A percentile compares a stretch with the other conserved stretches of the same genome.
Evolutionary conservation across 495 filamentous ascomycete genomes (phyloP).

Genomic region (Podospora fimiseda): DNA sequence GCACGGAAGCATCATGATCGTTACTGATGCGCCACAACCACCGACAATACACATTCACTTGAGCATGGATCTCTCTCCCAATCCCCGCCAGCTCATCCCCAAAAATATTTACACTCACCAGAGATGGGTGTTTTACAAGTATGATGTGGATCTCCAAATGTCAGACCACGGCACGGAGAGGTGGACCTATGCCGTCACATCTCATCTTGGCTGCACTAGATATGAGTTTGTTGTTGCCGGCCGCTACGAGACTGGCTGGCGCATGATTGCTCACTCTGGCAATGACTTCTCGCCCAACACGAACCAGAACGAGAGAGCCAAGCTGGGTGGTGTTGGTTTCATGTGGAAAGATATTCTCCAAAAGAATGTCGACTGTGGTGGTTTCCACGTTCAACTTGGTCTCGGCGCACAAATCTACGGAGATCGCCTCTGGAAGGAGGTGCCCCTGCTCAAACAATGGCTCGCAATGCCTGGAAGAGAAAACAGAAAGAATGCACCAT

Average conservation of each 20-base stretch:
- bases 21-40: constrained; percentile 87
- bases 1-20: constrained; percentile 68
- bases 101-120: constrained; percentile 83
- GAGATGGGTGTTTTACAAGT: constrained; percentile 91
- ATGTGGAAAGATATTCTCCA: constrained; percentile 99
- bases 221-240: constrained; percentile 98
- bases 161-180: constrained; percentile 71
- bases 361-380: constrained; percentile 92
- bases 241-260: constrained; percentile 83
- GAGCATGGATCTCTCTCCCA: constrained; percentile 83
- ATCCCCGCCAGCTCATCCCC: constrained; percentile 82
- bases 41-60: constrained; percentile 96
- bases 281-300: constrained; percentile 91
- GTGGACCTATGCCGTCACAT: constrained; percentile 98
- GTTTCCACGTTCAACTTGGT: constrained; percentile 89
- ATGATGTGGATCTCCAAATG: constrained; percentile 90
- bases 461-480: constrained; percentile 84
- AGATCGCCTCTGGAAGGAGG: constrained; percentile 93
- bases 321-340: constrained; percentile 79
- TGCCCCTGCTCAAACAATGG: constrained; percentile 90
- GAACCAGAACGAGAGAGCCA: constrained; percentile 72
- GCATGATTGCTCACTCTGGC: constrained; percentile 92
- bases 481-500: constrained; percentile 78
- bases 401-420: constrained; percentile 94
- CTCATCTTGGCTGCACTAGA: constrained; percentile 89